A percentile compares a stretch with the other conserved stretches of the same genome.
These are phyloP conservation scores for Neopestalotiopsis rosae DNA, from an alignment of 2,329 filamentous ascomycete genomes.

Conservation along the genomic window DNA sequence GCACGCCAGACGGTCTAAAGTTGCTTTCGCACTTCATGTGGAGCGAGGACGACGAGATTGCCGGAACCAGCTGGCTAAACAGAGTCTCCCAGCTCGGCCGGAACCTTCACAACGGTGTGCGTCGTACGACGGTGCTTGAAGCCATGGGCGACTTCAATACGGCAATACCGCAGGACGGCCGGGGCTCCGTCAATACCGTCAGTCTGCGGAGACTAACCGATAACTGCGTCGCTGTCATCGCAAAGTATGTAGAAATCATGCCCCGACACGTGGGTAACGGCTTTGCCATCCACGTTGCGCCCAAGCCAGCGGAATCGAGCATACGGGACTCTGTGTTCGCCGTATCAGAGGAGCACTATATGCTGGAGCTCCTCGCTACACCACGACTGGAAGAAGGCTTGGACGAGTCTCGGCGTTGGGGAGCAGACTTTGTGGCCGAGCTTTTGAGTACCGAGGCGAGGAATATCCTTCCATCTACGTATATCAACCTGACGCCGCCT, in stretches of 20 bases:
- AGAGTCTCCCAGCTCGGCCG: neutral
- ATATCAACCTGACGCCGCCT: neutral
- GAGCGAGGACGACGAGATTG: neutral
- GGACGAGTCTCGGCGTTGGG: neutral
- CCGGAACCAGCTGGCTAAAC: neutral
- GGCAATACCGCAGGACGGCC: neutral
- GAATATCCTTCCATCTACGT: neutral
- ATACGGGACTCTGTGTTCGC: neutral
- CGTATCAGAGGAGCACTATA: neutral
- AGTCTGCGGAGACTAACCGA: neutral
- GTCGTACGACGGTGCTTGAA: neutral
- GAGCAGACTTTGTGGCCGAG: neutral
- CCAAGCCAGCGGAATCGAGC: neutral
- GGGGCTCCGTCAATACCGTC: neutral
- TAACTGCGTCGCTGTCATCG: neutral
- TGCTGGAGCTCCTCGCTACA: neutral
- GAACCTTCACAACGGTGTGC: neutral
- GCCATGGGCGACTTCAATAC: neutral
- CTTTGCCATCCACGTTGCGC: neutral
- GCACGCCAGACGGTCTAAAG: neutral
- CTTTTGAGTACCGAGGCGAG: neutral
- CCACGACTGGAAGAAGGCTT: neutral
- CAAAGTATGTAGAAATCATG: neutral
- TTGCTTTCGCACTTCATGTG: neutral
- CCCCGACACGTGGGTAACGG: neutral